Base-by-base conservation (phyloP, 257 asterid genomes). In the Gynochthodes officinalis region DNA sequence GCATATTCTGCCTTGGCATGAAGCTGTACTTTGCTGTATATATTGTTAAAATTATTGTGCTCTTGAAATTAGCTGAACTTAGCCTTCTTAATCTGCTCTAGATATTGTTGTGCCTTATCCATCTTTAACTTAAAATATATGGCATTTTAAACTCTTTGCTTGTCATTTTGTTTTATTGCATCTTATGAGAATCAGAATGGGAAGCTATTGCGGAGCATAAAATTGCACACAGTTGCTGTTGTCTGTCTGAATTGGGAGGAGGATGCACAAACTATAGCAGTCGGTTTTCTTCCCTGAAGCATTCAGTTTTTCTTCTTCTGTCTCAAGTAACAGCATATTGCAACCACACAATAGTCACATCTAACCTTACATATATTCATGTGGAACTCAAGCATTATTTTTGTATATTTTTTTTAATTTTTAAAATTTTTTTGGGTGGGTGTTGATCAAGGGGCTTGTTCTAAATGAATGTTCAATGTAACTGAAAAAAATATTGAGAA, bases 241-340 rank as follows among this genome's bases (percentile, higher is more conserved):
- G 83, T 85, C 75, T 90, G 91, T 82, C 97, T 95, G 78, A 87
- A 85, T 83, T 95, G 99, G 99, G 96, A 81, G 83, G 99, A 92
- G 78, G 95, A 95, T 76, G 79, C 85, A 67, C 84, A 82, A 33
- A 86, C 79, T 80, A 69, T 78, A 77, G 71, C 68, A 83, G 94
- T 88, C 88, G 37, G 84, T 54, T 25, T 75, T 53, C 72, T 71
- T 64, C 50, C 44, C 11, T 30, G 77, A 67, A 43, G 27, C 68
- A 53, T 46, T 67, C 58, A 44, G 4, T 59, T 43, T 13, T 32
- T 40, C 27, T 52, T 40, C 9, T 28, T 58, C 14, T 6, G 15
- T 27, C 35, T 58, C 39, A 58, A 58, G 63, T 27, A 58, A 58
- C 27, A 4, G 7, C 61, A 54, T 49, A 2, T 7, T 21, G 28